phyloP scores from a whole-genome alignment of 805 yeast genomes.

The Debaryomyces tyrocola region DNA sequence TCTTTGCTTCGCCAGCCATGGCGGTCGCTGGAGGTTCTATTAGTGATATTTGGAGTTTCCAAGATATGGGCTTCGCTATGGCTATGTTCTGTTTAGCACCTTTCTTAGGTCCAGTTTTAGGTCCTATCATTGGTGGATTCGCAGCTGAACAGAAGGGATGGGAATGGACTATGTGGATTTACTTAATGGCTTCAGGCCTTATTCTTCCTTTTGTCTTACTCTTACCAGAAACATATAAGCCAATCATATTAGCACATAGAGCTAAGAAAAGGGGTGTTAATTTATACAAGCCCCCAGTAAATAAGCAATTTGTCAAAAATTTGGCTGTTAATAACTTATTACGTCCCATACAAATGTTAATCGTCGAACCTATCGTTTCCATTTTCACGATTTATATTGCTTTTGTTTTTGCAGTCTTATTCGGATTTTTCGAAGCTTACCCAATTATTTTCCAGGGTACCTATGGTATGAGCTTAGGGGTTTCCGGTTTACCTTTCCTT shows the following conservation, averaged over 20 bases:
- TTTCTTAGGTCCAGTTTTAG: conserved; percentile 75
- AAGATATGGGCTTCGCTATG: conserved; percentile 71
- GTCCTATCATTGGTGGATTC: conserved; percentile 75
- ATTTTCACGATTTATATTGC: conserved; percentile 70
- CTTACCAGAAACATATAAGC: conserved; percentile 75
- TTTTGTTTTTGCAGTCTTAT: conserved; percentile 72
- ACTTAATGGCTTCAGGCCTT: conserved; percentile 67
- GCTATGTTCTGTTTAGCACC: conserved; percentile 77
- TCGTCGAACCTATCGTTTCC: conserved; percentile 72
- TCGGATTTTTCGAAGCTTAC: conserved; percentile 67
- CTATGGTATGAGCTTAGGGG: conserved; percentile 58
- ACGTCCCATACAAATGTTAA: conserved; percentile 68
- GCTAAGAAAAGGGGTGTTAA: conserved; percentile 62
- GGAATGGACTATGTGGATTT: conserved; percentile 52
- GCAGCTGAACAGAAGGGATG: conserved; percentile 65
- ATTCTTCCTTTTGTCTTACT: conserved; percentile 50
- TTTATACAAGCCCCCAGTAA: conserved; percentile 91
- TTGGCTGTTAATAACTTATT: conserved; percentile 45
- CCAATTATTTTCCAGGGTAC: conserved; percentile 71
- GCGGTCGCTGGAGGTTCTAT: conserved; percentile 86
- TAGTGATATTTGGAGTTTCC: conserved; percentile 68
- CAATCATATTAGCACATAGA: conserved; percentile 58
- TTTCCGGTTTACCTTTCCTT: conserved; percentile 67
- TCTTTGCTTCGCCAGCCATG: conserved; percentile 77
- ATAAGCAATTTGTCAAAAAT: conserved; percentile 57